Base-by-base conservation (phyloP, 2,329 filamentous ascomycete species). In the Xylogone sp. region DNA sequence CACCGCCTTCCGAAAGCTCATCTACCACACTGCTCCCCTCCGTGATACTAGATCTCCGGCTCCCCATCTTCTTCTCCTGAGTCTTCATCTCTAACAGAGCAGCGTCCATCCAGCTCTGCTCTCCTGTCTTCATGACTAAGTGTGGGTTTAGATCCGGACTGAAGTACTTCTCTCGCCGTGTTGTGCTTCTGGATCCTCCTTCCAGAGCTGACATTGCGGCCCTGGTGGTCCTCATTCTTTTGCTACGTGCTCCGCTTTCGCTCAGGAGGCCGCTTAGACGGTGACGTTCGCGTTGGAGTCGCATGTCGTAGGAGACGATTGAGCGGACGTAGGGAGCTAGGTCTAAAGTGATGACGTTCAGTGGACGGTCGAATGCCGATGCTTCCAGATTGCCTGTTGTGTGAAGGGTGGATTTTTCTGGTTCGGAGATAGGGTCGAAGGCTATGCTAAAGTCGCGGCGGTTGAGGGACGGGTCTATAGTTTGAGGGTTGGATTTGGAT, bases 251-350 rank as follows among this genome's bases (percentile, higher is more conserved):
- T 13, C 77, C 79, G 5, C 79, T 80, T 56, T 84, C 79, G 48
- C 79, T 82, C 12, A 88, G 69, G 1, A 90, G 67, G 49, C 75
- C 82, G 57, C 82, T 83, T 9, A 88, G 68, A 18, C 78, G 77
- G 7, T 81, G 66, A 10, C 90, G 81, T 56, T 90, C 82, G 54
- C 82, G 75, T 62, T 90, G 86, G 1, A 94, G 77, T 1, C 76
- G 77, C 19, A 83, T 73, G 60, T 97, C 93, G 63, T 86, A 88
- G 0, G 84, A 77, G 2, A 93, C 84, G 53, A 99, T 97, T 34
- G 79, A 78, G 10, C 95, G 87, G n/a, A 97, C 81, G 66, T 90
- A 97, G 0, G 95, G 94, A 0, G 91, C 92, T 2, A 97, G 75
- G 56, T 99, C 94, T 12, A 86, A 72, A 0, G 81, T 77, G 27